Conservation (phyloP, 148 eudicot genomes). For the Talinum fruticosum region DNA sequence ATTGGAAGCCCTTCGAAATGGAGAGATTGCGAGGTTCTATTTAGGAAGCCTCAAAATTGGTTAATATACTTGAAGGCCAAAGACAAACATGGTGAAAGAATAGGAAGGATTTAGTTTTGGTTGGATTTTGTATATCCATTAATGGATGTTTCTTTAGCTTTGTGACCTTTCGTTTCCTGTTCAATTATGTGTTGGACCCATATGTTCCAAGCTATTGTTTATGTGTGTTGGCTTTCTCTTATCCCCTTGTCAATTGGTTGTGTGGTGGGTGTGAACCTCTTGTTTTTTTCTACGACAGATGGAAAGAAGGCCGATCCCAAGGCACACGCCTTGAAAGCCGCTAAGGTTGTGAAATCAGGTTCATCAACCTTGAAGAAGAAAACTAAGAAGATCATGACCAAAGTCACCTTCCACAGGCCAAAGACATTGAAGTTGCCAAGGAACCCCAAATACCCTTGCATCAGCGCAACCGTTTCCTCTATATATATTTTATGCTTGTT, state of each 20-base stretch:
- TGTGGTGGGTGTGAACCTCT: not conserved
- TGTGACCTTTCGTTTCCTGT: not conserved
- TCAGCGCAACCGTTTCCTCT: constrained; percentile 74
- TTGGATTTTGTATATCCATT: not conserved
- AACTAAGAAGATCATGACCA: constrained; percentile 67
- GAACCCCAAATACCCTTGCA: constrained; percentile 77
- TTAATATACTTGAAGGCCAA: not conserved
- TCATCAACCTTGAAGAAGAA: constrained; percentile 59
- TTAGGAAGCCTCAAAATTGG: not conserved
- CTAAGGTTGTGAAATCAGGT: constrained; percentile 80
- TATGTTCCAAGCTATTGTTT: not conserved
- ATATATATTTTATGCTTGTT: too few relatives aligned
- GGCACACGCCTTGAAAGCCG: constrained; percentile 80
- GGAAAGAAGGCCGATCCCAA: constrained; percentile 51
- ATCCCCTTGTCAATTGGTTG: not conserved
- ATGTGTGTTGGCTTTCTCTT: not conserved
- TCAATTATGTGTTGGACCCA: not conserved
- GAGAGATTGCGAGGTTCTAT: not conserved
- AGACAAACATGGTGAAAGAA: too few relatives aligned
- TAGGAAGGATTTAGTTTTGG: too few relatives aligned
- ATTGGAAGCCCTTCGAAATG: too few relatives aligned
- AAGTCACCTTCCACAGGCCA: constrained; percentile 81
- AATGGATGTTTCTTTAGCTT: too few relatives aligned
- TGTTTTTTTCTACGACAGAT: constrained; percentile 17
- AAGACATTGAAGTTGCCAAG: constrained; percentile 71